Evolutionary conservation across 306 rosid genomes (phyloP).

Genomic region (Arachis stenosperma): DNA sequence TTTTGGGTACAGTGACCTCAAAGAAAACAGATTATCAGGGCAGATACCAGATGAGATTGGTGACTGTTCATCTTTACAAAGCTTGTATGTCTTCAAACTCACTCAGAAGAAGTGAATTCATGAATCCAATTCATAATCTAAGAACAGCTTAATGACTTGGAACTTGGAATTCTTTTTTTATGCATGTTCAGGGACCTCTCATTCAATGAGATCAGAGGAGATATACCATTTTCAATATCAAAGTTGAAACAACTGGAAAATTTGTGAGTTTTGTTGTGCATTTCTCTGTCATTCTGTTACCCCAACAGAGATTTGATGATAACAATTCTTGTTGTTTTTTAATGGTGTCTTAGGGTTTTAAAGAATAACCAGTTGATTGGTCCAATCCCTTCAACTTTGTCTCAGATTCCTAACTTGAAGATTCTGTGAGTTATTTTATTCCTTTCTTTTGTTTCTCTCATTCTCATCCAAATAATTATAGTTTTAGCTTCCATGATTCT

Average conservation of each 20-base stretch:
- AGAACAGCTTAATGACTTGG: background rate
- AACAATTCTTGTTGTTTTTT: background rate
- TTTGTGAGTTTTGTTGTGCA: constrained; percentile 63
- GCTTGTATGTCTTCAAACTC: constrained; percentile 56
- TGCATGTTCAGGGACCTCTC: constrained; percentile 65
- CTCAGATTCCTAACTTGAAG: constrained; percentile 98
- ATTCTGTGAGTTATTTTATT: constrained; percentile 65
- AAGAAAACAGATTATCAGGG: constrained; percentile 79
- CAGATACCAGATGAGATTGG: constrained; percentile 99
- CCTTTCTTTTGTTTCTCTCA: constrained; percentile 2
- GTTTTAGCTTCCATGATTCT: background rate
- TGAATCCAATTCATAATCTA: constrained; percentile 12
- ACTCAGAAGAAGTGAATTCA: background rate
- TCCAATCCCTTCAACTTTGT: constrained; percentile 91
- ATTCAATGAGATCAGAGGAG: constrained; percentile 80
- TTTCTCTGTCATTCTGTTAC: constrained; percentile 2
- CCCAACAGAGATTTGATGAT: background rate
- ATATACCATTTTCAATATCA: constrained; percentile 91
- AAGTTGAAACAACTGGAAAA: constrained; percentile 84
- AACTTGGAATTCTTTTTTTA: background rate
- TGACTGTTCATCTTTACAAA: constrained; percentile 73
- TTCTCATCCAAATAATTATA: background rate
- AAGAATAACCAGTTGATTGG: constrained; percentile 85
- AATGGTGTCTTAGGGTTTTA: constrained; percentile 56
- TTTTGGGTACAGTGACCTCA: constrained; percentile 68